Evolutionary conservation across 305 asterid genomes (phyloP), one percentile per base, ranked within the genome.

Genomic region (Rubia balearica): DNA sequence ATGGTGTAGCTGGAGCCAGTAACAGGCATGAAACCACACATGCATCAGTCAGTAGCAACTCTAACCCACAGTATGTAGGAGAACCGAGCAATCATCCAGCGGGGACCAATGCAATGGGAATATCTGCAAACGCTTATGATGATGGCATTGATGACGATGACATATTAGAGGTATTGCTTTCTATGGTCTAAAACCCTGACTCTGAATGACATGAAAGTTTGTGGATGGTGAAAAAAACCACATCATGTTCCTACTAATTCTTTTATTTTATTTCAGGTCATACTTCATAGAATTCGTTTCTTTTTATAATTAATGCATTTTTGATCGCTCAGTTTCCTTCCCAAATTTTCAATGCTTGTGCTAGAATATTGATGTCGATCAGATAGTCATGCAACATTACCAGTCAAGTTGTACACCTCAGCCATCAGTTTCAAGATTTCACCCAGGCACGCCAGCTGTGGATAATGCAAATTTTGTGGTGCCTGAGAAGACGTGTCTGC

Each of bases 291-390:
- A 4, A 24, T 33, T 27, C 19, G 27, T 60, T 22, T 55, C 11
- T 21, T 67, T 21, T 59, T 10, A 60, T 16, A 46, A 21, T 38
- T 27, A 21, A 56, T 33, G 57, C 67, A 61, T 68, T 14, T 36
- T 42, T 43, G n/a, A 49, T 68, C 8, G 24, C 48, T 77, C 40
- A 22, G 51, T 1, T 14, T 30, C 51, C 13, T 55, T 30, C 65
- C 41, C 16, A 51, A 49, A 30, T 60, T 3, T 53, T 40, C 68
- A 74, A 21, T 22, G 40, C 72, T 61, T 71, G 27, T 45, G 59
- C 42, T 88, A 94, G 99, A 86, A 83, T 82, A 84, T 94, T 64
- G 93, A 91, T 61, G 91, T 91, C 76, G 98, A 91, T 80, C 89
- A 87, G 77, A 87, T 94, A 77, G 89, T 90, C 68, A 76, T 71